These are phyloP conservation scores for Rhodotorula kratochvilovae DNA, from an alignment of 768 basidiomycete genomes.

Conservation along the genomic window DNA sequence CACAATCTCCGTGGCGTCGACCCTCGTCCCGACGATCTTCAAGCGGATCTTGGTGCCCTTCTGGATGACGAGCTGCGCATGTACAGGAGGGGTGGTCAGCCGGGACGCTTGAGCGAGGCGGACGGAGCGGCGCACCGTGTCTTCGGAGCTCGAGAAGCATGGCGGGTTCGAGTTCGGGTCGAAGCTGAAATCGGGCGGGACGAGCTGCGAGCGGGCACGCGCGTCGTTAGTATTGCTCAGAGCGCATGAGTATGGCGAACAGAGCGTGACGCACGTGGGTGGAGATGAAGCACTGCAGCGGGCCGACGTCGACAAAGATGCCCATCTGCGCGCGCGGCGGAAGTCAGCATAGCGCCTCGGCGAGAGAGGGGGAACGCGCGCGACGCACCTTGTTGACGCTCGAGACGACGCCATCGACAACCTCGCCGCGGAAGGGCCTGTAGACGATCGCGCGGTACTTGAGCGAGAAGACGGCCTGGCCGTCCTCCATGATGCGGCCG, in stretches of 20 bases:
- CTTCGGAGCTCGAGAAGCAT: slow-evolving; percentile 77
- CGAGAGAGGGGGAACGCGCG: no score
- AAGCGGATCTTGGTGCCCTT: slow-evolving; percentile 86
- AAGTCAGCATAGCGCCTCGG: background rate
- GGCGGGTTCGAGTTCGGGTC: slow-evolving; percentile 97
- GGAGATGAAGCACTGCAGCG: slow-evolving; percentile 87
- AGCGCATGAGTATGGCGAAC: background rate
- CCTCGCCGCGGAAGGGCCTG: slow-evolving; percentile 99
- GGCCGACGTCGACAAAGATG: slow-evolving; percentile 95
- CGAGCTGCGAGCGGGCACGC: slow-evolving; percentile 57
- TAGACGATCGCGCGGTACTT: slow-evolving; percentile 94
- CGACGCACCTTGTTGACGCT: slow-evolving; percentile 92
- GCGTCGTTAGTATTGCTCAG: background rate
- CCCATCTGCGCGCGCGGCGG: slow-evolving; percentile 67
- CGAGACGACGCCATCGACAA: slow-evolving; percentile 91
- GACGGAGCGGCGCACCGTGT: slow-evolving; percentile 62
- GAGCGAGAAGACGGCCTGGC: slow-evolving; percentile 92
- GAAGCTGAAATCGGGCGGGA: slow-evolving; percentile 88
- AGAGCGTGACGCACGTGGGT: slow-evolving; percentile 64
- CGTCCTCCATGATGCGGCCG: slow-evolving; percentile 47
- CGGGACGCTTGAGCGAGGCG: no score
- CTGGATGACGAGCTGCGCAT: slow-evolving; percentile 56
- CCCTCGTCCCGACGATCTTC: slow-evolving; percentile 96
- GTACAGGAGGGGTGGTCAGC: no score
- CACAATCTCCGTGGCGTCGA: slow-evolving; percentile 89